Percentiles rank a stretch among this genome's conserved stretches.
Evolutionary conservation across 352 stramenopile species (phyloP).

Genomic region (Saprolegnia parasitica): DNA sequence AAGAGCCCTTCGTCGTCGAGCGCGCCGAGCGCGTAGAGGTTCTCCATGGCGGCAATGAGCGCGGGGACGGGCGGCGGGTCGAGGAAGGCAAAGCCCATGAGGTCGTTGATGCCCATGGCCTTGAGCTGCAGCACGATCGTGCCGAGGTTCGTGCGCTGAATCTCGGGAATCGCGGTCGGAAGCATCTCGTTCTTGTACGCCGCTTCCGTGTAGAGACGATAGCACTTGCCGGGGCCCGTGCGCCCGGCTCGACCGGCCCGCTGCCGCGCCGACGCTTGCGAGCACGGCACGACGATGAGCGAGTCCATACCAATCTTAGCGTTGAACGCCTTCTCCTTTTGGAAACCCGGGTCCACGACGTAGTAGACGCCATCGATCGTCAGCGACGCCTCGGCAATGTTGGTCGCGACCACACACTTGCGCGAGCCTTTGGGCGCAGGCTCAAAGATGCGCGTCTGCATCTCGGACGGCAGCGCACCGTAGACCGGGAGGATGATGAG

Average conservation of each 20-base stretch:
- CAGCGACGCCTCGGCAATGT: constrained; percentile 99
- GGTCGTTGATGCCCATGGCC: constrained; percentile 99
- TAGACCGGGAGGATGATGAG: constrained; percentile 99
- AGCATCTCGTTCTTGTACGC: constrained; percentile 98
- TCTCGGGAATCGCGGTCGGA: constrained; percentile 97
- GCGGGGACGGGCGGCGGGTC: constrained; percentile 96
- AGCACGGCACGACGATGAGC: constrained; percentile 98
- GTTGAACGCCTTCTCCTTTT: constrained; percentile 99
- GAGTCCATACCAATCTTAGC: constrained; percentile 99
- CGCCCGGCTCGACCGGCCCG: constrained; percentile 95
- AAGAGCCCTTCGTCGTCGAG: constrained; percentile 95
- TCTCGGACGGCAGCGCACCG: constrained; percentile 95
- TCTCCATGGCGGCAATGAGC: constrained; percentile 96
- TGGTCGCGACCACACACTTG: constrained; percentile 99
- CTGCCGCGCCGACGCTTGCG: constrained; percentile 96
- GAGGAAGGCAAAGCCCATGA: constrained; percentile 99
- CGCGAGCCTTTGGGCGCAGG: constrained; percentile 91
- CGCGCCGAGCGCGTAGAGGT: constrained; percentile 95
- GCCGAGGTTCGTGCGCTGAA: constrained; percentile 98
- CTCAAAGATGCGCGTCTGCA: constrained; percentile 99
- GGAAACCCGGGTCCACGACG: constrained; percentile 93
- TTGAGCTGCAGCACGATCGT: constrained; percentile 99
- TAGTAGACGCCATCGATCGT: constrained; percentile 99
- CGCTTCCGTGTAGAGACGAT: constrained; percentile 98
- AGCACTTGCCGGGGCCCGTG: constrained; percentile 99